Conservation (phyloP, 2,329 filamentous ascomycete genomes). For the Calonectria honghensis region DNA sequence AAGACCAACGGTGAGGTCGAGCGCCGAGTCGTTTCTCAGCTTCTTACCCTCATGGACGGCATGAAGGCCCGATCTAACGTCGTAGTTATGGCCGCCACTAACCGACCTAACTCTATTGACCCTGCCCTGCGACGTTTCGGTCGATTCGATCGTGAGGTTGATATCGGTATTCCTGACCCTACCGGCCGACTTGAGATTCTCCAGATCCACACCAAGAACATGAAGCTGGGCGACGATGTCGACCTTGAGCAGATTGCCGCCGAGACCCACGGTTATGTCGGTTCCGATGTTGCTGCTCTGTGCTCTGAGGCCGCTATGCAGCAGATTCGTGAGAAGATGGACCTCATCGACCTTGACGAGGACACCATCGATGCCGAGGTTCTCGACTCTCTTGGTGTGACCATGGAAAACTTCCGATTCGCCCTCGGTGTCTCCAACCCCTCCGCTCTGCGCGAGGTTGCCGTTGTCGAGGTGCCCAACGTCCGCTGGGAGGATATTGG, state of each 20-base stretch:
- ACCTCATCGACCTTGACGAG: slow-evolving; percentile 98
- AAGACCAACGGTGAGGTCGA: slow-evolving; percentile 99
- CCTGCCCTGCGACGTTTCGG: slow-evolving; percentile 98
- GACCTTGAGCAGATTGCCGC: slow-evolving; percentile 97
- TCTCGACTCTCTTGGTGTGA: slow-evolving; percentile 97
- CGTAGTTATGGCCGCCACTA: slow-evolving; percentile 99
- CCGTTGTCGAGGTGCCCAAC: slow-evolving; percentile 99
- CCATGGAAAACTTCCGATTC: slow-evolving; percentile 99
- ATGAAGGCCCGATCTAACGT: slow-evolving; percentile 99
- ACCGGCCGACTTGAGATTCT: slow-evolving; percentile 99
- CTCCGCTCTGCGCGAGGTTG: slow-evolving; percentile 97
- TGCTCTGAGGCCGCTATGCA: slow-evolving; percentile 99
- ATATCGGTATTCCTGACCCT: slow-evolving; percentile 98
- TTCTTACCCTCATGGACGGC: slow-evolving; percentile 98
- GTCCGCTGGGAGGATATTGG: slow-evolving; percentile 99
- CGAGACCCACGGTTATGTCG: slow-evolving; percentile 99
- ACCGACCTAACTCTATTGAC: slow-evolving; percentile 98
- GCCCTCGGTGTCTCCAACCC: slow-evolving; percentile 98
- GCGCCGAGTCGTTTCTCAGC: slow-evolving; percentile 97
- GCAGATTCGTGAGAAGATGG: slow-evolving; percentile 99
- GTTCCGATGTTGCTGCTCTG: slow-evolving; percentile 97
- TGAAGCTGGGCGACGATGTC: slow-evolving; percentile 98
- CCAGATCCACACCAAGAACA: slow-evolving; percentile 99
- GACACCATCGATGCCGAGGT: slow-evolving; percentile 99
- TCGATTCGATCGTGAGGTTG: slow-evolving; percentile 98